These are phyloP conservation scores for Fonsecaea multimorphosa DNA, from an alignment of 2,329 filamentous ascomycete genomes.

Conservation along the genomic window DNA sequence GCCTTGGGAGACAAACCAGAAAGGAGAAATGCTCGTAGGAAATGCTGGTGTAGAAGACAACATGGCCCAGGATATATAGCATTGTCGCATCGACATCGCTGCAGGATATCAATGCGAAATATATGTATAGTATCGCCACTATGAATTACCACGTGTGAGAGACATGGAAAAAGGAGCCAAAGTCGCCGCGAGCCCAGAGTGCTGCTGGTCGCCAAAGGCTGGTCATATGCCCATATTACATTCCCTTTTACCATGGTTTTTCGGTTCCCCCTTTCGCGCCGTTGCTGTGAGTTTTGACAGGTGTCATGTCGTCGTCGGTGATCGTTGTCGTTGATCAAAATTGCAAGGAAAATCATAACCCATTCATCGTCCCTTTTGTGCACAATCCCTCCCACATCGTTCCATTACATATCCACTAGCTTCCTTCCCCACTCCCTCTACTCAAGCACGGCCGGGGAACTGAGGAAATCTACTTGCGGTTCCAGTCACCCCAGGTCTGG, in stretches of 20 bases:
- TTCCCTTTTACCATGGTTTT: not conserved
- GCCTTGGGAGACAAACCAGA: not conserved
- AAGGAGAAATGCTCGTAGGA: not conserved
- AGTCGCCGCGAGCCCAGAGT: not conserved
- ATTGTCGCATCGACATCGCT: not conserved
- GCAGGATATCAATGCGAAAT: slow-evolving; percentile 5
- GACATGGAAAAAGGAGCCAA: not conserved
- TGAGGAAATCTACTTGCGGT: not conserved
- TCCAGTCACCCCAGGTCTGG: slow-evolving; percentile 5
- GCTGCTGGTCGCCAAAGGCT: not conserved
- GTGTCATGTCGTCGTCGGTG: slow-evolving; percentile 5
- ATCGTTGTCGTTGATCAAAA: not conserved
- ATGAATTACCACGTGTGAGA: not conserved
- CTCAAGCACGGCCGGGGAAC: not conserved
- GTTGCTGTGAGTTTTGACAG: slow-evolving; percentile 6
- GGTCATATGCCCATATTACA: not conserved
- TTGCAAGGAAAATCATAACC: not conserved
- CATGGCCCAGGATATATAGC: not conserved
- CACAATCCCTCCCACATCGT: not conserved
- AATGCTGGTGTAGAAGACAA: not conserved
- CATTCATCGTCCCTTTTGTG: slow-evolving; percentile 3
- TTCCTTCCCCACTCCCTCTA: not conserved
- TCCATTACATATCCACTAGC: not conserved
- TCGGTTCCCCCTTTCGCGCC: not conserved
- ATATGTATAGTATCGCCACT: slow-evolving; percentile 1